A percentile compares a stretch with the other conserved stretches of the same genome.
Conservation (phyloP, 805 yeast species). For the Candida mattraensis region DNA sequence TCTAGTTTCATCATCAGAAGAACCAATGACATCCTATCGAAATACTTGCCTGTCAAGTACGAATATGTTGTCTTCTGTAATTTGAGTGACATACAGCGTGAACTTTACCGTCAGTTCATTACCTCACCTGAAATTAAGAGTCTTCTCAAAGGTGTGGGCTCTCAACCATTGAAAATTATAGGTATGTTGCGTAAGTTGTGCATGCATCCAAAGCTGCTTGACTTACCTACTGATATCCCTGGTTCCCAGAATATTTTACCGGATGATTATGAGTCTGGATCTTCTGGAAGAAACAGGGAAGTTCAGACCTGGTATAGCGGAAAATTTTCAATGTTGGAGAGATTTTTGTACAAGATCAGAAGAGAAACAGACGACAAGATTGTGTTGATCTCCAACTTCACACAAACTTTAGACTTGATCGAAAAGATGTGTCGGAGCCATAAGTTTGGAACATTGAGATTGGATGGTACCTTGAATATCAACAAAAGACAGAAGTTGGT, state of each 20-base stretch:
- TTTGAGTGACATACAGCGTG: slow-evolving; percentile 72
- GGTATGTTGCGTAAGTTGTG: slow-evolving; percentile 87
- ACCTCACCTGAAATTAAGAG: slow-evolving; percentile 75
- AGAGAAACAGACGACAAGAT: slow-evolving; percentile 90
- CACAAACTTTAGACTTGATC: slow-evolving; percentile 88
- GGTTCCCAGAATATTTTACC: slow-evolving; percentile 70
- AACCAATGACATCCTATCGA: slow-evolving; percentile 90
- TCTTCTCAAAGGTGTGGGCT: slow-evolving; percentile 62
- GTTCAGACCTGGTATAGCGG: slow-evolving; percentile 84
- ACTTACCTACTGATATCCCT: slow-evolving; percentile 73
- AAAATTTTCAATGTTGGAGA: slow-evolving; percentile 77
- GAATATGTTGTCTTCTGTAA: slow-evolving; percentile 96
- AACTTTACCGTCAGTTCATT: slow-evolving; percentile 70
- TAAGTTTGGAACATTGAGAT: slow-evolving; percentile 73
- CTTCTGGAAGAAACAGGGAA: slow-evolving; percentile 60
- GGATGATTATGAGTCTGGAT: slow-evolving; percentile 61
- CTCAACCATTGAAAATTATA: slow-evolving; percentile 88
- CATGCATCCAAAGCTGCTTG: slow-evolving; percentile 86
- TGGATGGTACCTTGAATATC: slow-evolving; percentile 92
- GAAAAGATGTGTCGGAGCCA: slow-evolving; percentile 79
- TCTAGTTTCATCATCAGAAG: slow-evolving; percentile 90
- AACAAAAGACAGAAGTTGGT: slow-evolving; percentile 92
- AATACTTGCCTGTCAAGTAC: slow-evolving; percentile 91
- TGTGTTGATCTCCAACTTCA: slow-evolving; percentile 90
- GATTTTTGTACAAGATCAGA: slow-evolving; percentile 77